Evolutionary conservation across 2,329 filamentous ascomycete species (phyloP).

Genomic region (Aspergillus ochraceus): DNA sequence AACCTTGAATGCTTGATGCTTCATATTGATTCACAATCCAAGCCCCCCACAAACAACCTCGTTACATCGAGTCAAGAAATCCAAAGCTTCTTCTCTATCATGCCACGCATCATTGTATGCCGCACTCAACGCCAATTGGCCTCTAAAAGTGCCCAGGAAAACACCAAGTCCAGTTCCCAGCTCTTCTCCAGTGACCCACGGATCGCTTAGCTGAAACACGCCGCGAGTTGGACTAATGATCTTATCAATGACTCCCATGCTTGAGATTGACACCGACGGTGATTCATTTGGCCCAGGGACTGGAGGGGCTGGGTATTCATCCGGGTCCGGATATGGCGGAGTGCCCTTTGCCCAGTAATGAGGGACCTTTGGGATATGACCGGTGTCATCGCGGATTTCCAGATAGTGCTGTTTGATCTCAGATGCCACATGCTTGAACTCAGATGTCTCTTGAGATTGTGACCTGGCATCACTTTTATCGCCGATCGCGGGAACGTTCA

Average conservation of each 20-base stretch:
- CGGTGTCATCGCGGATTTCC: constrained; percentile 17
- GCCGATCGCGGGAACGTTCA: constrained; percentile 12
- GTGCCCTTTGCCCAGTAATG: constrained; percentile 23
- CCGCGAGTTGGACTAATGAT: constrained; percentile 31
- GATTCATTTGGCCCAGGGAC: constrained; percentile 18
- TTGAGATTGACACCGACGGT: constrained; percentile 24
- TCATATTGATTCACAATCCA: not conserved
- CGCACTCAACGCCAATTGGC: constrained; percentile 38
- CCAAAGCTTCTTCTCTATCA: constrained; percentile 19
- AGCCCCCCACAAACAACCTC: not conserved
- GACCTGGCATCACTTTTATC: not conserved
- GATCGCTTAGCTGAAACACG: constrained; percentile 30
- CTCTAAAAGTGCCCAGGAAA: constrained; percentile 44
- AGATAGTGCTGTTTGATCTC: constrained; percentile 21
- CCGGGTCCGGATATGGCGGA: constrained; percentile 14
- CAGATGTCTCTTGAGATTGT: not conserved
- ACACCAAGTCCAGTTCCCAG: constrained; percentile 40
- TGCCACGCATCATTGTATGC: constrained; percentile 50
- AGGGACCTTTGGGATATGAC: constrained; percentile 20
- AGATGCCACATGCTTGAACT: constrained; percentile 13
- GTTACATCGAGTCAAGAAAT: constrained; percentile 21
- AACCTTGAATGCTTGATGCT: no score
- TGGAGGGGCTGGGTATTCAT: constrained; percentile 7
- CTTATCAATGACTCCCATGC: constrained; percentile 32
- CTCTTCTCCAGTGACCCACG: constrained; percentile 51